Evolutionary conservation across 2,329 filamentous ascomycete genomes (phyloP).

Genomic region (Trichophyton mentagrophytes): DNA sequence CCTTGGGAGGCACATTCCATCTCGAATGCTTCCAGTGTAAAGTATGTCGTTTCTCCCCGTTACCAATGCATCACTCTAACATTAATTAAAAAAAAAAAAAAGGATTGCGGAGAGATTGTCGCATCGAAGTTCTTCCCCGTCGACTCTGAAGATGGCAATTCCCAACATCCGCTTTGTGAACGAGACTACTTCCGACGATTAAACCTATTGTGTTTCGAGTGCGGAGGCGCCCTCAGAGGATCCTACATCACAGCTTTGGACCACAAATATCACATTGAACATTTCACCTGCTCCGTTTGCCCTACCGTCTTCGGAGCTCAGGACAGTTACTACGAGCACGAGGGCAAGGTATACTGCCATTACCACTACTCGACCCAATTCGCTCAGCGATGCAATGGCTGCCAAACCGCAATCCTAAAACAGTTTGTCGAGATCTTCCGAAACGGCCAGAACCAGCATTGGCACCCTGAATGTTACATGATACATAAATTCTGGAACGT

Average conservation of each 20-base stretch:
- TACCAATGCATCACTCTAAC: background rate
- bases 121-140: slow-evolving; percentile 98
- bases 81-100: slow-evolving; percentile 8
- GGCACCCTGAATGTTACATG: slow-evolving; percentile 99
- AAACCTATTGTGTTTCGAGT: slow-evolving; percentile 80
- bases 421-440: slow-evolving; percentile 98
- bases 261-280: slow-evolving; percentile 96
- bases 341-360: slow-evolving; percentile 91
- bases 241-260: slow-evolving; percentile 98
- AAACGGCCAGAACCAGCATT: slow-evolving; percentile 96
- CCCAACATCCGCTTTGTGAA: slow-evolving; percentile 90
- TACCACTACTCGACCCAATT: slow-evolving; percentile 98
- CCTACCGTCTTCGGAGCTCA: slow-evolving; percentile 96
- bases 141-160: slow-evolving; percentile 69
- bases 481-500: slow-evolving; percentile 99
- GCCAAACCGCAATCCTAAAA: slow-evolving; percentile 92
- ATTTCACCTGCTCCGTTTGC: slow-evolving; percentile 96
- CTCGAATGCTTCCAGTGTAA: slow-evolving; percentile 96
- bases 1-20: slow-evolving; percentile 86
- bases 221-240: slow-evolving; percentile 80
- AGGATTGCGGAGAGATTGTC: slow-evolving; percentile 96
- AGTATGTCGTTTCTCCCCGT: slow-evolving; percentile 43
- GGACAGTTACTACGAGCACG: slow-evolving; percentile 98
- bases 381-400: slow-evolving; percentile 90
- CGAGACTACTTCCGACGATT: slow-evolving; percentile 93